Base-by-base conservation (phyloP, 495 filamentous ascomycete species). In the Penicillium coprophilum region DNA sequence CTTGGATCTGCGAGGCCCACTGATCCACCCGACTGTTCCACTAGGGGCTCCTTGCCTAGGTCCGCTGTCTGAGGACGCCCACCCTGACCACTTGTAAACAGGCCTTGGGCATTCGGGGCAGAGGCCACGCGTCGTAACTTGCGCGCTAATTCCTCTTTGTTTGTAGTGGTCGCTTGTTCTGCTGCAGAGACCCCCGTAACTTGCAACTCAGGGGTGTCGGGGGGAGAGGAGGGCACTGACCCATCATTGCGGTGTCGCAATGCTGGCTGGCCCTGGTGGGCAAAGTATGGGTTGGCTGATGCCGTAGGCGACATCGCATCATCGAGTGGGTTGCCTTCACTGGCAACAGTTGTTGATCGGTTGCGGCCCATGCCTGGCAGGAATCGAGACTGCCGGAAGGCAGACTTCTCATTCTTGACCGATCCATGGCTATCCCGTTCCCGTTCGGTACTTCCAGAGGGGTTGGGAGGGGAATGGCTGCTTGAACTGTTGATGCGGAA, bases 271-370 rank as follows among this genome's bases (percentile, higher is more conserved):
- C 94, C 94, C 70, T 98, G 94, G 70, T 97, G 95, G 46, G 86
- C 88, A 71, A 98, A 98, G 67, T 98, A 98, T 4, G 94, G 94
- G 67, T 98, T 98, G 28, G 92, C 95, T 59, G 92, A 86, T 15
- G 93, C 95, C 17, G 91, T 97, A 21, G 95, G 94, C 57, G 91
- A 96, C 54, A 96, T 80, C 61, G 82, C 79, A 69, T 96, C 91
- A 64, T 96, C 93, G 40, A 96, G 80, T 38, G 85, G 83, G 67
- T 97, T 91, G 60, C 93, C 91, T 69, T 97, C 94, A 71, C 92
- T 96, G 43, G 92, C 92, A 23, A 94, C 91, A 11, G 94, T 97
- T 39, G 86, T 85, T 36, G 92, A 96, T 24, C 87, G 84, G 57
- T 85, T 87, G 61, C 92, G 85, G 69, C 85, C 87, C 64, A 91